These are phyloP conservation scores for Clitocybe nebularis DNA, from an alignment of 1,284 basidiomycete genomes.

Conservation along the genomic window DNA sequence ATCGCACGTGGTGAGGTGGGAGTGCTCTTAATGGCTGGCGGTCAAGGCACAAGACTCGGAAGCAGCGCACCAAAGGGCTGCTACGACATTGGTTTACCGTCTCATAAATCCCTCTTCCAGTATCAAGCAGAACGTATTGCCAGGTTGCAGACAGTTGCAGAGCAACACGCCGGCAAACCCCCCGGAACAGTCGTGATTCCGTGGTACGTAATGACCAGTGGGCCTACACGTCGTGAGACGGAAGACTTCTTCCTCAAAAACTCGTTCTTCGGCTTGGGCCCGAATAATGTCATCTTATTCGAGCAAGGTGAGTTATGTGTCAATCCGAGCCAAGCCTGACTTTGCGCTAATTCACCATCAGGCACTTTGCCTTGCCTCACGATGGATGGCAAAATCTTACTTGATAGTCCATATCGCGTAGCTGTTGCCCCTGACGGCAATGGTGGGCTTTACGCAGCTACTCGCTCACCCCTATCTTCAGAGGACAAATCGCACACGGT, in stretches of 20 bases:
- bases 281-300: slow-evolving; percentile 87
- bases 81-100: slow-evolving; percentile 94
- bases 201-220: slow-evolving; percentile 99
- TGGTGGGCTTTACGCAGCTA: slow-evolving; percentile 94
- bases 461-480: slow-evolving; percentile 73
- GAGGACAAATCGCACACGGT: slow-evolving; percentile 66
- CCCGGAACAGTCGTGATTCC: slow-evolving; percentile 67
- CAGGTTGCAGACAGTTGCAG: slow-evolving; percentile 78
- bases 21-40: slow-evolving; percentile 95
- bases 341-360: slow-evolving; percentile 28
- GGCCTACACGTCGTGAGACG: slow-evolving; percentile 88
- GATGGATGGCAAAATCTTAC: slow-evolving; percentile 90
- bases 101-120: slow-evolving; percentile 93
- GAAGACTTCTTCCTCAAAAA: slow-evolving; percentile 82
- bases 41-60: slow-evolving; percentile 94
- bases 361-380: slow-evolving; percentile 95
- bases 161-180: slow-evolving; percentile 47
- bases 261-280: slow-evolving; percentile 80
- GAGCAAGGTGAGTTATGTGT: slow-evolving; percentile 86
- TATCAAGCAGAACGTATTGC: slow-evolving; percentile 94
- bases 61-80: slow-evolving; percentile 94
- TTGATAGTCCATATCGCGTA: slow-evolving; percentile 75
- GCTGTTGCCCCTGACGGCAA: slow-evolving; percentile 98
- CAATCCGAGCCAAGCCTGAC: slow-evolving; percentile 5
- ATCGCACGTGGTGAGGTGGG: slow-evolving; percentile 82